A percentile compares a stretch with the other conserved stretches of the same genome.
Evolutionary conservation across 78 protist genomes (phyloP).

Genomic region (Isochrysis galbana): DNA sequence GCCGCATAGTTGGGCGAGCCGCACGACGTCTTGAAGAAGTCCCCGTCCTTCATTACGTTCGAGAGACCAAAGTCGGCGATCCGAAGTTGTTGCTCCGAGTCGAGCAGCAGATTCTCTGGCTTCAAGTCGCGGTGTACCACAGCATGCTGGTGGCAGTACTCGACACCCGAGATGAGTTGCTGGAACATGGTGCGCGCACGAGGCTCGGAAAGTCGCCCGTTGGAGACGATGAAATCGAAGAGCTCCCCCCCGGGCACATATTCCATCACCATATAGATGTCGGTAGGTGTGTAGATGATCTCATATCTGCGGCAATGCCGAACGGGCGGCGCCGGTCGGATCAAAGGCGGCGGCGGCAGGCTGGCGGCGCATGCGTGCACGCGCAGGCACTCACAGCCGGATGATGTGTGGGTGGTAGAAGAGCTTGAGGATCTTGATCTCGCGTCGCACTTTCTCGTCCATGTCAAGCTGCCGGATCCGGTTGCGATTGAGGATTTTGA

Average conservation of each 20-base stretch:
- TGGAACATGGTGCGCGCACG: slow-evolving; percentile 94
- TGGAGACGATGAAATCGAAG: slow-evolving; percentile 96
- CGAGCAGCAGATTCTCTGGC: slow-evolving; percentile 94
- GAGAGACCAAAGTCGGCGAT: slow-evolving; percentile 99
- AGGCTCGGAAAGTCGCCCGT: slow-evolving; percentile 72
- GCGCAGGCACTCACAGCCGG: slow-evolving; percentile 81
- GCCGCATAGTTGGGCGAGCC: slow-evolving; percentile 99
- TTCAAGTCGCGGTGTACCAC: slow-evolving; percentile 98
- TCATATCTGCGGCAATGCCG: slow-evolving; percentile 75
- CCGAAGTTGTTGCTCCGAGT: slow-evolving; percentile 62
- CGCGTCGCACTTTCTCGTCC: slow-evolving; percentile 92
- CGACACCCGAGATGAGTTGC: slow-evolving; percentile 96
- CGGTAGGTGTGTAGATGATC: slow-evolving; percentile 92
- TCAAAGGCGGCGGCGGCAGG: background rate
- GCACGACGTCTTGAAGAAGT: slow-evolving; percentile 90
- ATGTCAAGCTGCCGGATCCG: slow-evolving; percentile 85
- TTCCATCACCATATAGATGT: slow-evolving; percentile 90
- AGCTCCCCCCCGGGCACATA: slow-evolving; percentile 97
- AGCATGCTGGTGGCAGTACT: slow-evolving; percentile 91
- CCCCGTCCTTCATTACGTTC: slow-evolving; percentile 95
- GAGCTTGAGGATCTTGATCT: slow-evolving; percentile 91
- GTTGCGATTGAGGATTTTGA: slow-evolving; percentile 92
- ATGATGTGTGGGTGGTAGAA: slow-evolving; percentile 98
- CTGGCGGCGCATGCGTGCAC: too few species aligned
- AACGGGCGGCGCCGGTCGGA: background rate